Base-by-base conservation (phyloP, 352 stramenopile species). In the Phytopythium helicoides region DNA sequence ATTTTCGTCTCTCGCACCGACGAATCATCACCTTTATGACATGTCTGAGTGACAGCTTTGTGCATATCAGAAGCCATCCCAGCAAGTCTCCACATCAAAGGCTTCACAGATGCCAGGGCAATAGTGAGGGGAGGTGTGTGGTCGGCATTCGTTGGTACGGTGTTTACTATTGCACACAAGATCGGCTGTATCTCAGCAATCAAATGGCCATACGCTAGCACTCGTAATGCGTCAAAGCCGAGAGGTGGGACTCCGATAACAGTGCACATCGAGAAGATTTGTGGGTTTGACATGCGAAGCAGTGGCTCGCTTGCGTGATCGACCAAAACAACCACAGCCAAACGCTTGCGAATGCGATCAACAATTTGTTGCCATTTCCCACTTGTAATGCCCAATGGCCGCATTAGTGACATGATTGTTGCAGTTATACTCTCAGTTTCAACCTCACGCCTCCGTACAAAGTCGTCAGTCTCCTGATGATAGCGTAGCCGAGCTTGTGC, bases 371-470 rank as follows among this genome's bases (percentile, higher is more conserved):
- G 72, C 79, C 79, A 90, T 21, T 84, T 85, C 3, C 75, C 79
- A 21, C 74, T 90, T 0, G 76, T 88, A 11, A 86, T 81, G 6
- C 79, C 79, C 1, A 90, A 55, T 12, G 79, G 79, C 18, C 79
- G 69, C 52, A 86, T 90, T 11, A 90, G 55, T 11, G 79, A 81
- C 79, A 90, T 90, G 58, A 90, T 84, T 3, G 73, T 90, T 4
- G 76, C 70, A 6, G 74, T 82, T 8, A 88, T 66, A 25, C 71
- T 88, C 56, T 90, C 79, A 11, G 68, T 90, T 47, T 90, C 79
- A 6, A 90, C 79, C 60, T 90, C 76, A 12, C 74, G 72, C 35
- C 62, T 59, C 5, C 79, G 67, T 18, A 72, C 36, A 36, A 81
- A 73, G 39, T 90, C 79, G 18, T 90, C 79, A 6, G 56, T 62